These are phyloP conservation scores for Xylariaceae sp. DNA, from an alignment of 2,329 filamentous ascomycete species.

Conservation along the genomic window DNA sequence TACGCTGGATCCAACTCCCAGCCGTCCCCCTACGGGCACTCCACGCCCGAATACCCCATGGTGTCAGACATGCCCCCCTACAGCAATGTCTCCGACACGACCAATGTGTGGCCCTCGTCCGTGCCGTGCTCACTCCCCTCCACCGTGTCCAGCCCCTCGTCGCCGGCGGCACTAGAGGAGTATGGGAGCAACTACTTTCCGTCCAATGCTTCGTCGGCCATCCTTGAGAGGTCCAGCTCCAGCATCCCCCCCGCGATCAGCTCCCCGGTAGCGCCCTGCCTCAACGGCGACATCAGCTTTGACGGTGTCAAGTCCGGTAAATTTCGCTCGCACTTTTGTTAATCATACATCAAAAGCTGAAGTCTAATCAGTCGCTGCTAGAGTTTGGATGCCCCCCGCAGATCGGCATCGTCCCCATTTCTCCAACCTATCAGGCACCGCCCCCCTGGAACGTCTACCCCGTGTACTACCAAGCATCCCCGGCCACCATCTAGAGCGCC, in stretches of 20 bases:
- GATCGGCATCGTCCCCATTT: conserved; percentile 31
- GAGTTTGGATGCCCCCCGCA: conserved; percentile 32
- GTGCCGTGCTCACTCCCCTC: conserved; percentile 43
- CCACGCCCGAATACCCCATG: conserved; percentile 40
- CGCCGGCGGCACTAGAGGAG: conserved; percentile 44
- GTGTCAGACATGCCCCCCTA: conserved; percentile 41
- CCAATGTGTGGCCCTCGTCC: conserved; percentile 43
- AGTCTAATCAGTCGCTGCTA: conserved; percentile 28
- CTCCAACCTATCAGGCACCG: conserved; percentile 30
- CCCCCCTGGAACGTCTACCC: conserved; percentile 35
- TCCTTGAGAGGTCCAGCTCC: conserved; percentile 35
- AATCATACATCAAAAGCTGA: conserved; percentile 19
- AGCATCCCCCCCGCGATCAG: conserved; percentile 28
- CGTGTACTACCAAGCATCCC: conserved; percentile 33
- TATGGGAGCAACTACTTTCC: conserved; percentile 45
- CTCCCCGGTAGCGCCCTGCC: conserved; percentile 31
- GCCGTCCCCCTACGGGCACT: conserved; percentile 40
- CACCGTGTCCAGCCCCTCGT: conserved; percentile 48
- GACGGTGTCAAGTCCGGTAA: conserved; percentile 34
- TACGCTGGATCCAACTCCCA: conserved; percentile 37
- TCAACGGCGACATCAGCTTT: conserved; percentile 33
- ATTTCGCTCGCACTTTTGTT: conserved; percentile 10
- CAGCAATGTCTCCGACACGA: conserved; percentile 38
- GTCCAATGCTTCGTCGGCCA: conserved; percentile 43
- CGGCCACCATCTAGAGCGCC: conserved; percentile 21